Base-by-base conservation (phyloP, 352 stramenopile genomes). In the Pythium folliculosum region DNA sequence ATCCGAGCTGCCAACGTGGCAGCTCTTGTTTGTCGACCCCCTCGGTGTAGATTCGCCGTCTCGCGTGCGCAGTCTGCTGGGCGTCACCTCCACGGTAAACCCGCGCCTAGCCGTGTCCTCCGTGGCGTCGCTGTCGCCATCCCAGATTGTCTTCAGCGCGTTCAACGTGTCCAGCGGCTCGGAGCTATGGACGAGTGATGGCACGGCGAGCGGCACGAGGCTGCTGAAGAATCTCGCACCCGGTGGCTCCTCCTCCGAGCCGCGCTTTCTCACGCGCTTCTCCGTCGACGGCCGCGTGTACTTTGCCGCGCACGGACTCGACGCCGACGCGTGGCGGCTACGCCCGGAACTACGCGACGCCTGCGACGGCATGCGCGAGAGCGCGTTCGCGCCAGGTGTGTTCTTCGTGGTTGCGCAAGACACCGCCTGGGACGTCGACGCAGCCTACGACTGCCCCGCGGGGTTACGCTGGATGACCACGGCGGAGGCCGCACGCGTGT, bases 401-500 rank as follows among this genome's bases (percentile, higher is more conserved):
- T 73, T 78, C 63, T 97, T 85, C 63, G 82, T 79, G 30, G 89
- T 98, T n/a, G 71, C 90, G 2, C 60, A 80, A 19, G 50, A 61
- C 1, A 90, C 73, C 30, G 65, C 70, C 8, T 97, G 91, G 89
- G 75, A 94, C 43, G 67, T 72, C 0, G 58, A 80, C 0, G 67
- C 82, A 65, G 73, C 67, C 14, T 97, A 97, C 69, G 90, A 97
- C 59, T 98, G 92, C 51, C 91, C 92, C 0, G 27, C 77, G 10
- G 89, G 89, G 16, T 96, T 78, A 51, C 74, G 80, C 40, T 97
- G 91, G 89, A 89, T 92, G 68, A 88, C 82, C 8, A 96, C 91
- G 0, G 77, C 75, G n/a, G 78, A 97, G 72, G 85, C 82, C 0
- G 43, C 71, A 1, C 14, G 48, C 0, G 43, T 79, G 12, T 91